These are phyloP conservation scores for Kalanchoe fedtschenkoi DNA, from an alignment of 164 flowering plant species.

Conservation along the genomic window DNA sequence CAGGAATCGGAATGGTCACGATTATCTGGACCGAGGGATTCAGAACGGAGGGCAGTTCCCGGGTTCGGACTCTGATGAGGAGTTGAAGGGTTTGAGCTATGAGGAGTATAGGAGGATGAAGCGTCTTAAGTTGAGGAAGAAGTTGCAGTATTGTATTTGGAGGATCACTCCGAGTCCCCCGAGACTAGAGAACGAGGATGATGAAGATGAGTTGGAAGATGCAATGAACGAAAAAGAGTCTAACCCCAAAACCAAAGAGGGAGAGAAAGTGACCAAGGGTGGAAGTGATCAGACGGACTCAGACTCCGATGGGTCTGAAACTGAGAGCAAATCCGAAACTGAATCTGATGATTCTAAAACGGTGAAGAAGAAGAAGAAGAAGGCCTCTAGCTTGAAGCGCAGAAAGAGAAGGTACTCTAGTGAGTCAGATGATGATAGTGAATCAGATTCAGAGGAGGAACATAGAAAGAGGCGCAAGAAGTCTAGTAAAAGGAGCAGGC, in stretches of 20 bases:
- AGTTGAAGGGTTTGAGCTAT: slow-evolving; percentile 56
- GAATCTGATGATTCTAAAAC: slow-evolving; percentile 30
- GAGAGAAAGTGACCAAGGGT: background rate
- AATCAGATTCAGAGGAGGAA: slow-evolving; percentile 20
- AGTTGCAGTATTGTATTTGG: slow-evolving; percentile 57
- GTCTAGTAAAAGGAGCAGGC: slow-evolving; percentile 12
- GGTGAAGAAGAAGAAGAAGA: slow-evolving; percentile 30
- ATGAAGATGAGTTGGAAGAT: slow-evolving; percentile 27
- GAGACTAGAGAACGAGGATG: slow-evolving; percentile 29
- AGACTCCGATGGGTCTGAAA: slow-evolving; percentile 9
- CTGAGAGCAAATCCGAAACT: slow-evolving; percentile 19
- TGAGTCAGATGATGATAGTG: slow-evolving; percentile 17
- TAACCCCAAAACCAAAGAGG: slow-evolving; percentile 9
- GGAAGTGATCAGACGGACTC: slow-evolving; percentile 1
- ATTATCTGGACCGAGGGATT: slow-evolving; percentile 2
- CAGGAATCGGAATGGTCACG: background rate
- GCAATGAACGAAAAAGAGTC: slow-evolving; percentile 13
- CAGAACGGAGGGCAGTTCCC: slow-evolving; percentile 9
- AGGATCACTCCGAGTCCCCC: slow-evolving; percentile 82
- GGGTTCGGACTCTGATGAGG: slow-evolving; percentile 75
- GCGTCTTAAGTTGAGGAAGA: slow-evolving; percentile 71
- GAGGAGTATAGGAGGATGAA: slow-evolving; percentile 76
- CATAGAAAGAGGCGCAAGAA: slow-evolving; percentile 21
- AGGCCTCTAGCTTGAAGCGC: slow-evolving; percentile 23
- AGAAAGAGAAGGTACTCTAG: slow-evolving; percentile 25